Base-by-base conservation (phyloP, 2,329 filamentous ascomycete genomes). In the Graphilbum ipis-grandicollis region DNA sequence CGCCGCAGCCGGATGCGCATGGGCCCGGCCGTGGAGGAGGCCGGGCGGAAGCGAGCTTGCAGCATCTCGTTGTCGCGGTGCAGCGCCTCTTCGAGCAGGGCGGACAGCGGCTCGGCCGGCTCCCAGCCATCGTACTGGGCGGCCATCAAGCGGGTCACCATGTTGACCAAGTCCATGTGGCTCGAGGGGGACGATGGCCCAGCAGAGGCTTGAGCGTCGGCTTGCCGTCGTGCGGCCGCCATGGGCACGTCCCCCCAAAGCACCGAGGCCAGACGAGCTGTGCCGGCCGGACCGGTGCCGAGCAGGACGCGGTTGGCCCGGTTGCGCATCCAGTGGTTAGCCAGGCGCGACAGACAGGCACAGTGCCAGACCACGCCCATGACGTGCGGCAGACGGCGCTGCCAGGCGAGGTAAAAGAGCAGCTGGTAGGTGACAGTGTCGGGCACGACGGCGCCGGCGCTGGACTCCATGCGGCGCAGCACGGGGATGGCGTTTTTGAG, bases 401-500 rank as follows among this genome's bases (percentile, higher is more conserved):
- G 41, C 42, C 56, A 50, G 13, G 57, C 55, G 19, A 62, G 47
- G 7, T 47, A 41, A 39, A 62, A 56, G 33, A 68, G 54, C 12
- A 50, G 42, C 26, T 52, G 42, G 44, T 59, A 63, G 1, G 56
- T 56, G 13, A 47, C 31, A 5, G 43, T 36, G 39, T 58, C 48
- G 10, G 52, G 51, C 19, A 47, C 38, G 31, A 45, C 6, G 15
- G 19, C 19, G 3, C 30, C 31, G 15, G n/a, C 4, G 19, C 19
- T 12, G 13, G 14, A 35, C 13, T 49, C 47, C 41, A 54, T 49
- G 34, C 43, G 40, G 30, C 40, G 41, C n/a, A 55, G 8, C 4
- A 47, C 38, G 13, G 41, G 34, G 12, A 53, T 29, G 8, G 50
- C 49, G 2, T 36, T 18, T 12, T 34, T 31, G 14, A 52, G 19